Evolutionary conservation across 2,329 filamentous ascomycete species (phyloP), one percentile per base, ranked within the genome.

Genomic region (Alternaria angustiovoidea): DNA sequence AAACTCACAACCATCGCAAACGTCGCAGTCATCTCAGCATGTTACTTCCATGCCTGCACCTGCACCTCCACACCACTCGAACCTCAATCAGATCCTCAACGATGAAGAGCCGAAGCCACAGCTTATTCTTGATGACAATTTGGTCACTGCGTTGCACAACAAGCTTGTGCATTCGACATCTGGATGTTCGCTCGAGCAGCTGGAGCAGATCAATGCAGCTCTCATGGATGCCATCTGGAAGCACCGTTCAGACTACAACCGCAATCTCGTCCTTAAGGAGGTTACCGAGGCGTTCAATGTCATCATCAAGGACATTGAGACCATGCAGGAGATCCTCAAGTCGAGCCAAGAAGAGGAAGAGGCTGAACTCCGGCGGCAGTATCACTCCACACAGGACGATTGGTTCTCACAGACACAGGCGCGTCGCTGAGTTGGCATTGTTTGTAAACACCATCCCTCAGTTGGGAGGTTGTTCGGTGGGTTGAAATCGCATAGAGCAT

Each of bases 171-270:
- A 86, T 28, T 83, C 85, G 44, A 94, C 91, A 2, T 89, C 87
- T 20, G 92, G 92, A 1, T 92, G 91, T 76, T 91, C 90, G 0
- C 91, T 99, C 53, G 95, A 99, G 80, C 94, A 99, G 78, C 82
- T 99, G 20, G 94, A 98, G 82, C 94, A 98, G 79, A 89, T 97
- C 75, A 94, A 94, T 76, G 90, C 93, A 7, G 88, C 90, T 67
- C 82, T 98, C 64, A 98, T 98, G 94, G 91, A 94, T 62, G 88
- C 89, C 64, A 86, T 98, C 44, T 99, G 95, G 95, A 85, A 85
- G 62, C 86, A 86, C 61, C 86, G 93, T 51, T 85, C 88, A 48
- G 89, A 96, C 72, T 95, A 92, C 87, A 95, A 99, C 79, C 88
- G 95, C 43, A 89, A 88, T 70, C 84, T 85, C 69, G 93, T 97